A percentile compares a stretch with the other conserved stretches of the same genome.
Conservation (phyloP, 2,329 filamentous ascomycete species). For the Scytalidium lignicola region DNA sequence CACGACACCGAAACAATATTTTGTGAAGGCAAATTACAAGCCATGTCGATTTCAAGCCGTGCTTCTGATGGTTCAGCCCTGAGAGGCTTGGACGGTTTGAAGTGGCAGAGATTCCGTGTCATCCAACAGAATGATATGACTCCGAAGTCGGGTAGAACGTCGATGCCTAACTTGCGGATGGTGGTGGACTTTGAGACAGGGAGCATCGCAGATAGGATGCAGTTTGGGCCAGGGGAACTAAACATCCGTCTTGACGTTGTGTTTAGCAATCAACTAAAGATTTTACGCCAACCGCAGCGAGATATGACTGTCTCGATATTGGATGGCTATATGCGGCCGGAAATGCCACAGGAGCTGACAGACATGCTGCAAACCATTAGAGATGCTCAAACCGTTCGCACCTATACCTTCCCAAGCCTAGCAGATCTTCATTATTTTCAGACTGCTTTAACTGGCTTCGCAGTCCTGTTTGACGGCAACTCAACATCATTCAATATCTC, state of each 20-base stretch:
- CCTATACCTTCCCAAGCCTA: constrained; percentile 61
- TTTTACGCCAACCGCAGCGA: constrained; percentile 68
- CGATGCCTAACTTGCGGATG: constrained; percentile 70
- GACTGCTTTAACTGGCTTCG: constrained; percentile 71
- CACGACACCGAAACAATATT: constrained; percentile 64
- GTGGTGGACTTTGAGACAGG: constrained; percentile 72
- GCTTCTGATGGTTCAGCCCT: constrained; percentile 31
- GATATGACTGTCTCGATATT: constrained; percentile 74
- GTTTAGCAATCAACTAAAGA: constrained; percentile 55
- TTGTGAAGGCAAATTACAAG: constrained; percentile 61
- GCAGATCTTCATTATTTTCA: constrained; percentile 75
- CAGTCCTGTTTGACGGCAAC: constrained; percentile 67
- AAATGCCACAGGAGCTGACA: constrained; percentile 56
- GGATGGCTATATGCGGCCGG: constrained; percentile 58
- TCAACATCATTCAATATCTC: constrained; percentile 76
- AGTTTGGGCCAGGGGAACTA: constrained; percentile 71
- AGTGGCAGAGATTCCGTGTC: constrained; percentile 64
- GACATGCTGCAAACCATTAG: constrained; percentile 43
- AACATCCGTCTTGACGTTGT: constrained; percentile 58
- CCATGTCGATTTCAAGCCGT: constrained; percentile 57
- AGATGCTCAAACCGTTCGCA: constrained; percentile 60
- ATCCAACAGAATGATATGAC: constrained; percentile 64
- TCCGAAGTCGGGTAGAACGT: constrained; percentile 60
- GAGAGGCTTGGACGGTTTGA: constrained; percentile 29
- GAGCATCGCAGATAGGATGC: constrained; percentile 77